Evolutionary conservation across 495 filamentous ascomycete genomes (phyloP).

Genomic region (Penicillium angulare): DNA sequence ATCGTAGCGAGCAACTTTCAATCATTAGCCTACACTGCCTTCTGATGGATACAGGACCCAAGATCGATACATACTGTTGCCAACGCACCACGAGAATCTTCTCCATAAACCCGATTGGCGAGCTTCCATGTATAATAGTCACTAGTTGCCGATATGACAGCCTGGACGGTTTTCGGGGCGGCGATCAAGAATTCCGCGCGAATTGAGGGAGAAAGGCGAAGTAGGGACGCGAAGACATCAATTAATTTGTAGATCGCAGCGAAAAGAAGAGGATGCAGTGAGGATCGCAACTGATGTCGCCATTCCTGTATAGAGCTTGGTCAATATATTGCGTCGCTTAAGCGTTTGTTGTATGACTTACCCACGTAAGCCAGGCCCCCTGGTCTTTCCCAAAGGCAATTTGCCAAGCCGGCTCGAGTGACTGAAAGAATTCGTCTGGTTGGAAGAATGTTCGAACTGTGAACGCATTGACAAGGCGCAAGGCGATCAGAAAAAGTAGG

Average conservation of each 20-base stretch:
- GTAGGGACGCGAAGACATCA: slow-evolving; percentile 48
- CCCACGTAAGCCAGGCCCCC: slow-evolving; percentile 96
- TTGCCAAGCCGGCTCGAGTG: slow-evolving; percentile 92
- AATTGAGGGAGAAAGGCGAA: slow-evolving; percentile 46
- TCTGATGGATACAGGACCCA: no score
- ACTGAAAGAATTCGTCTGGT: slow-evolving; percentile 98
- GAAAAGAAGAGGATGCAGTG: slow-evolving; percentile 86
- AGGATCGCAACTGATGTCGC: slow-evolving; percentile 84
- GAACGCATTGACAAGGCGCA: slow-evolving; percentile 85
- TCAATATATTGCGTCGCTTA: neutral
- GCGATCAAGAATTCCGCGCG: slow-evolving; percentile 64
- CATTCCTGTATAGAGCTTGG: slow-evolving; percentile 68
- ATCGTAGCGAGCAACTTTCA: slow-evolving; percentile 61
- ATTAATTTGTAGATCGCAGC: slow-evolving; percentile 69
- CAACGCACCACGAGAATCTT: slow-evolving; percentile 59
- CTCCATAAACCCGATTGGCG: slow-evolving; percentile 69
- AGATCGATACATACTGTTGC: slow-evolving; percentile 66
- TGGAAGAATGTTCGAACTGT: slow-evolving; percentile 93
- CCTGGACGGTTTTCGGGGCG: slow-evolving; percentile 74
- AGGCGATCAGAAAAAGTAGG: slow-evolving; percentile 63
- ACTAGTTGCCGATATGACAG: slow-evolving; percentile 69
- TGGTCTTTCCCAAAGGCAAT: slow-evolving; percentile 74
- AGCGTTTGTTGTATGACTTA: slow-evolving; percentile 37
- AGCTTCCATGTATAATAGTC: slow-evolving; percentile 92
- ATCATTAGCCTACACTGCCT: neutral